These are phyloP conservation scores for Saturnispora saitoi DNA, from an alignment of 805 yeast genomes.

Conservation along the genomic window DNA sequence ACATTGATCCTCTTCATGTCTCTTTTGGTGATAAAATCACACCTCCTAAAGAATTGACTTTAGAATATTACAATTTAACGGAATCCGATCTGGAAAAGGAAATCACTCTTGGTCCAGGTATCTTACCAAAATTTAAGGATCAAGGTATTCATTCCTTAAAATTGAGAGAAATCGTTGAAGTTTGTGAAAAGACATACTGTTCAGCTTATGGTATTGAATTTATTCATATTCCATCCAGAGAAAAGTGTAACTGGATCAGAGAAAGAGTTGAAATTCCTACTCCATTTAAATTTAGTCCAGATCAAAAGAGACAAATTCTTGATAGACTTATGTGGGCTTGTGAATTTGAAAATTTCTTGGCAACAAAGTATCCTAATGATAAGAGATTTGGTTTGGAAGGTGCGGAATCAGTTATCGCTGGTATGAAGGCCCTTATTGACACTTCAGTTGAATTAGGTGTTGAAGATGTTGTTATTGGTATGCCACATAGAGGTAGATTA, in stretches of 20 bases:
- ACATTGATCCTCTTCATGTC: slow-evolving; percentile 90
- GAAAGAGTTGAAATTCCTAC: slow-evolving; percentile 89
- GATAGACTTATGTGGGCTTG: slow-evolving; percentile 97
- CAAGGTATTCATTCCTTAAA: slow-evolving; percentile 53
- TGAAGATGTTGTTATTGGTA: slow-evolving; percentile 94
- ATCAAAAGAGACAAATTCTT: slow-evolving; percentile 90
- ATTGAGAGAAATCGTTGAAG: slow-evolving; percentile 65
- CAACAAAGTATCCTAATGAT: slow-evolving; percentile 95
- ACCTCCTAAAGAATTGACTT: slow-evolving; percentile 77
- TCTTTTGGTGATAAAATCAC: slow-evolving; percentile 61
- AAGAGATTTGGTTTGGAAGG: slow-evolving; percentile 99
- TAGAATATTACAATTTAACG: slow-evolving; percentile 87
- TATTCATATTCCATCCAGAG: slow-evolving; percentile 92
- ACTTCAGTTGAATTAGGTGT: slow-evolving; percentile 86
- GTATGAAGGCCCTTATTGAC: slow-evolving; percentile 93
- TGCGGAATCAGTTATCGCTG: slow-evolving; percentile 93
- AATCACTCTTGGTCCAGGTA: slow-evolving; percentile 95
- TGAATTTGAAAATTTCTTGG: slow-evolving; percentile 83
- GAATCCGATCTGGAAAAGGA: slow-evolving; percentile 76
- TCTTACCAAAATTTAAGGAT: slow-evolving; percentile 80
- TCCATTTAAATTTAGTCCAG: slow-evolving; percentile 74
- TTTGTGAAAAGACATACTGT: slow-evolving; percentile 82
- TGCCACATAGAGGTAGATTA: slow-evolving; percentile 99
- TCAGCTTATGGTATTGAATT: slow-evolving; percentile 87
- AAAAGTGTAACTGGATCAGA: slow-evolving; percentile 97